Percentiles rank a stretch among this genome's conserved stretches.
Evolutionary conservation across 768 basidiomycete genomes (phyloP).

Genomic region (Serpula lacrymans): DNA sequence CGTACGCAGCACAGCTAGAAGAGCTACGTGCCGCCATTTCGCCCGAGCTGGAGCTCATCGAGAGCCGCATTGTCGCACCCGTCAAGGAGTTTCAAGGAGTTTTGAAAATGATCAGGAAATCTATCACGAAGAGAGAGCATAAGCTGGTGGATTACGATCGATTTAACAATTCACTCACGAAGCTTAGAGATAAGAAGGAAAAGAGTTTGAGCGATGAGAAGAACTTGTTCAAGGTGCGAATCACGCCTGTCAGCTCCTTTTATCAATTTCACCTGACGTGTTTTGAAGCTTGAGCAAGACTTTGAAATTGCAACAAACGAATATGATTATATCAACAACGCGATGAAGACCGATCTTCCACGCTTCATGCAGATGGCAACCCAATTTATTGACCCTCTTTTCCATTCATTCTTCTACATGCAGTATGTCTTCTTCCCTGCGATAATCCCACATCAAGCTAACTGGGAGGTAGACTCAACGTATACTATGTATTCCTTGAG

Average conservation of each 20-base stretch:
- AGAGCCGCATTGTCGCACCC: slow-evolving; percentile 79
- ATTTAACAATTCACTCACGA: slow-evolving; percentile 92
- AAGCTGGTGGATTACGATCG: slow-evolving; percentile 97
- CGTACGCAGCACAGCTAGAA: slow-evolving; percentile 72
- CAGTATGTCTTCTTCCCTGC: slow-evolving; percentile 59
- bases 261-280: not conserved
- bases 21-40: slow-evolving; percentile 75
- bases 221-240: slow-evolving; percentile 85
- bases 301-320: slow-evolving; percentile 90
- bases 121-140: slow-evolving; percentile 93
- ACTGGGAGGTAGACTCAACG: slow-evolving; percentile 63
- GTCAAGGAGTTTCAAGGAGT: slow-evolving; percentile 86
- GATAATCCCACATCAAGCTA: slow-evolving; percentile 4
- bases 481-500: slow-evolving; percentile 92
- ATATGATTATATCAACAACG: slow-evolving; percentile 89
- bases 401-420: slow-evolving; percentile 99
- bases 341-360: slow-evolving; percentile 89
- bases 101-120: slow-evolving; percentile 89
- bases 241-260: not conserved
- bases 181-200: slow-evolving; percentile 97
- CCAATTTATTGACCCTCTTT: slow-evolving; percentile 93
- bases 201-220: slow-evolving; percentile 95
- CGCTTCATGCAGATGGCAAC: slow-evolving; percentile 87
- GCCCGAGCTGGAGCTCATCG: slow-evolving; percentile 94
- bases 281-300: slow-evolving; percentile 98